A percentile compares a stretch with the other conserved stretches of the same genome.
phyloP scores from a whole-genome alignment of 768 basidiomycete species.

The Lactifluus subvellereus region DNA sequence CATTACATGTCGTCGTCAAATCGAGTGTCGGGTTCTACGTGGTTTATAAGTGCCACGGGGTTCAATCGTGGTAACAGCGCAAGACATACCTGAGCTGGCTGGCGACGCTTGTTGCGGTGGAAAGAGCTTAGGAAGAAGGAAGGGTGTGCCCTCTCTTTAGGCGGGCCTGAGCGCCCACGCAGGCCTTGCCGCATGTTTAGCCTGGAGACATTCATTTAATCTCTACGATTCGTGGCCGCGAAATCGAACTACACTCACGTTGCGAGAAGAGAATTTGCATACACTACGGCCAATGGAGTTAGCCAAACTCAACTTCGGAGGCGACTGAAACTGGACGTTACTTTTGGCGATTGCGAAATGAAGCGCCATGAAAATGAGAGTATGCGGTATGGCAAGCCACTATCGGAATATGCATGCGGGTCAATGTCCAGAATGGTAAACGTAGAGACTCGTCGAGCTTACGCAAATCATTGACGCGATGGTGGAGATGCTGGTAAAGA shows the following conservation, averaged over 20 bases:
- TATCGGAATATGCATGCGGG: not conserved
- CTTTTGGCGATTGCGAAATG: conserved; percentile 25
- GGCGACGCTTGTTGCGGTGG: not conserved
- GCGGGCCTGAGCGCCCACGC: conserved; percentile 12
- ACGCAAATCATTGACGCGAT: conserved; percentile 23
- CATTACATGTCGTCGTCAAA: not conserved
- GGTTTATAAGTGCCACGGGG: not conserved
- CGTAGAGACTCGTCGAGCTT: not conserved
- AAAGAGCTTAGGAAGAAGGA: conserved; percentile 18
- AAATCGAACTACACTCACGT: conserved; percentile 15
- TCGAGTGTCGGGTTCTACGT: not conserved
- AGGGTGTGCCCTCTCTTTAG: conserved; percentile 6
- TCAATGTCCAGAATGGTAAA: not conserved
- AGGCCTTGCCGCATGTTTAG: conserved; percentile 20
- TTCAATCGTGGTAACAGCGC: too few species aligned
- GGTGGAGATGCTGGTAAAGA: conserved; percentile 15
- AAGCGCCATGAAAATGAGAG: conserved; percentile 24
- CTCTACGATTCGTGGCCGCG: not conserved
- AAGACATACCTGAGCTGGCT: not conserved
- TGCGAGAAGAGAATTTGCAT: conserved; percentile 24
- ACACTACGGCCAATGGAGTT: conserved; percentile 8
- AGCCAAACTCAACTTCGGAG: not conserved
- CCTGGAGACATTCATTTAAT: not conserved
- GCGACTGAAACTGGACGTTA: not conserved
- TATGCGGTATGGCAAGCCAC: conserved; percentile 20